Evolutionary conservation across 306 rosid species (phyloP), one percentile per base, ranked within the genome.

Genomic region (Casuarina glauca): DNA sequence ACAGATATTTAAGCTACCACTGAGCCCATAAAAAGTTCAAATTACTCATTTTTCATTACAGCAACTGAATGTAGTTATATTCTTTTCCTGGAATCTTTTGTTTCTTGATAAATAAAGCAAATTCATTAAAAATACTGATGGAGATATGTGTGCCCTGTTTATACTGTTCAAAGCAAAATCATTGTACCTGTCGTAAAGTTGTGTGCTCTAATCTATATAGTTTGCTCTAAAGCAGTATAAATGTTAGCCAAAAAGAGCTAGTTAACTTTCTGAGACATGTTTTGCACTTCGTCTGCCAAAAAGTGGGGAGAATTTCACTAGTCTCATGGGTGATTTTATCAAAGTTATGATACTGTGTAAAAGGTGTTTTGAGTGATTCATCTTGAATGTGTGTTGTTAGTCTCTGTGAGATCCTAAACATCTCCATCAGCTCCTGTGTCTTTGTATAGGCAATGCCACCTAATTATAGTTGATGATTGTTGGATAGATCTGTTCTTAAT

Each of bases 261-360:
- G n/a, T 36, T 62, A 36, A 9, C 69, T 62, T 62, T 36, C 26
- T 2, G 13, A 11, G 68, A 36, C n/a, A 4, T 61, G 10, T 35
- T 53, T 32, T 61, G 2, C 68, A 61, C 15, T 11, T 38, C 32
- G 9, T 38, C 50, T 35, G 16, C 16, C 69, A 62, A 62, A 36
- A 32, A 36, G n/a, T 62, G 36, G 69, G 10, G 19, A 62, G 36
- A 62, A 36, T 62, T 38, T 62, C 69, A 5, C 63, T 44, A 89
- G 90, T 84, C 93, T 95, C 72, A 95, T 92, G 97, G 98, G 98
- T 81, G 98, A 95, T 82, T 87, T 92, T 80, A 75, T 88, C 68
- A 95, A 95, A 89, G 97, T 97, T 94, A 76, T 63, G 15, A 42
- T 63, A 73, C 66, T 70, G 32, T 84, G 9, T n/a, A 26, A 70